Base-by-base conservation (phyloP, 1,139 yeast genomes). In the Candida smagusa region DNA sequence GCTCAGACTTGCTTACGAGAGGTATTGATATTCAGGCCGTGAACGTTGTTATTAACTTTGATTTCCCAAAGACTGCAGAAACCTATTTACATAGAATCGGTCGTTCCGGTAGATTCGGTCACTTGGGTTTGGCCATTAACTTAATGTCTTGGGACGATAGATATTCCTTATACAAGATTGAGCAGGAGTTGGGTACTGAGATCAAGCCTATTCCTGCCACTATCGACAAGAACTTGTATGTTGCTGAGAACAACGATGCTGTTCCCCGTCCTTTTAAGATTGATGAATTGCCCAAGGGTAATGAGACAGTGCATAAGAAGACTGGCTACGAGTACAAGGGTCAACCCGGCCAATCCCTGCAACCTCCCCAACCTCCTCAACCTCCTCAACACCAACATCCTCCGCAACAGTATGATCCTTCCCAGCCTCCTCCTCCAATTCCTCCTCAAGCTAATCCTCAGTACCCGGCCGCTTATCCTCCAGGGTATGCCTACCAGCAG, bases 1-100 rank as follows among this genome's bases (percentile, higher is more conserved):
- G 98, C 67, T 87, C 97, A 0, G 98, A 94, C 69, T 75, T 92
- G 49, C 77, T 94, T 52, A 92, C 98, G 28, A 87, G 98, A 76
- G 98, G 98, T 79, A 92, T 92, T 54, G 99, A 92, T 74, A 92
- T 92, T 53, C 98, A 94, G 65, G 97, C 97, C 9, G 99, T 92
- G 48, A 94, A 94, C 58, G 98, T 92, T 35, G 98, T 92, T 40
- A 87, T 92, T 55, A 92, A 92, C 67, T 94, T 92, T 63, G 98
- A 92, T 65, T 92, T 92, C 81, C 98, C 99, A 45, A 92, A 92
- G 64, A 89, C 87, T 42, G 97, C 97, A 8, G 98, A 92, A 65
- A 92, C 97, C 31, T 92, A 92, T 63, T 77, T 92, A 53, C 98
- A 92, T 68, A 86, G 98, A 77, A 94, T 92, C 56, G 97, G 99